Evolutionary conservation across 179 eudicot genomes (phyloP).

Genomic region (Silene vulgaris): DNA sequence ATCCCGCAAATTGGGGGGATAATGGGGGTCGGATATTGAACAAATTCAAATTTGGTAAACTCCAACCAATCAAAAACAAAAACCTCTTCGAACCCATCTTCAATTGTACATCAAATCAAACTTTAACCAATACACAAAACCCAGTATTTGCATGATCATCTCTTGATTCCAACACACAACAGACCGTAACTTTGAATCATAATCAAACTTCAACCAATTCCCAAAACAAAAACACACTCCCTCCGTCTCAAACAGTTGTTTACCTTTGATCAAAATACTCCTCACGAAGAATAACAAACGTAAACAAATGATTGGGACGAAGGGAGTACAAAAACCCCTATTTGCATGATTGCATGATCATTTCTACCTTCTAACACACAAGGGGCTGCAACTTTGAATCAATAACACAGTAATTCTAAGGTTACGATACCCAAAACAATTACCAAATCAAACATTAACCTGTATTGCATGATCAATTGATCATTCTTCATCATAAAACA

Average conservation of each 20-base stretch:
- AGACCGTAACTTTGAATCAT: background rate
- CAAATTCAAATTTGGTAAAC: background rate
- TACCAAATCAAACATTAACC: too few species aligned
- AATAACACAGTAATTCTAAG: background rate
- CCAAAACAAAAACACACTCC: background rate
- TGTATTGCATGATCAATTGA: too few species aligned
- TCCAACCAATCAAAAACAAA: background rate
- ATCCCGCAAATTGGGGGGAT: too few species aligned
- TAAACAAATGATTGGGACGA: too few species aligned
- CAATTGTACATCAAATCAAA: background rate
- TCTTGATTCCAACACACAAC: background rate
- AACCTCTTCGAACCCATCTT: background rate
- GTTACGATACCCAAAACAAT: too few species aligned
- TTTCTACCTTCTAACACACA: background rate
- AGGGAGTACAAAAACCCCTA: background rate
- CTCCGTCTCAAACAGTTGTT: too few species aligned
- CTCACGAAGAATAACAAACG: too few species aligned
- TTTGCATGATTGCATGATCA: background rate
- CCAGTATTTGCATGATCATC: background rate
- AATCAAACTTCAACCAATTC: background rate
- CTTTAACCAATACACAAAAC: background rate
- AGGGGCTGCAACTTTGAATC: background rate
- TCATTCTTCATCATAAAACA: too few species aligned
- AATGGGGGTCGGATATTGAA: too few species aligned
- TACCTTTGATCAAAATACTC: too few species aligned